Evolutionary conservation across 257 asterid species (phyloP).

Genomic region (Fraxinus anomala): DNA sequence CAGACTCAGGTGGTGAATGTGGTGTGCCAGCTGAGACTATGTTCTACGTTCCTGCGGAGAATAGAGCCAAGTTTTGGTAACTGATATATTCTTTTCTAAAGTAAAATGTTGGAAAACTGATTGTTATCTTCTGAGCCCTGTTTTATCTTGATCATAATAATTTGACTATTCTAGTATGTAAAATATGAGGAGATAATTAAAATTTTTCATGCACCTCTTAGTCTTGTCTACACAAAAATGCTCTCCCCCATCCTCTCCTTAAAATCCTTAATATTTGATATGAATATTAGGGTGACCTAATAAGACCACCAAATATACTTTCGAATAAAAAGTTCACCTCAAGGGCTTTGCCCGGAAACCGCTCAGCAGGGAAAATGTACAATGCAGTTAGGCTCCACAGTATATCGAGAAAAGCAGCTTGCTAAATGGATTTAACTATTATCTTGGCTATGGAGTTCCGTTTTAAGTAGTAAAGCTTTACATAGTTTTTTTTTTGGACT

Average conservation of each 20-base stretch:
- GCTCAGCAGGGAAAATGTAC: not conserved
- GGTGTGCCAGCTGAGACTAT: conserved; percentile 58
- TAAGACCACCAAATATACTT: not conserved
- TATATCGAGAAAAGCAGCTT: not conserved
- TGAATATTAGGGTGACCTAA: not conserved
- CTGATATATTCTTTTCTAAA: not conserved
- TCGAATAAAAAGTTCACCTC: not conserved
- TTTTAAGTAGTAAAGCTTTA: not conserved
- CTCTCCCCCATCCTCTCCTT: not conserved
- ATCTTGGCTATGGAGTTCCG: not conserved
- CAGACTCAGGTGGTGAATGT: conserved; percentile 59
- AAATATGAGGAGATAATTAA: not conserved
- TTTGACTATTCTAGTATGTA: not conserved
- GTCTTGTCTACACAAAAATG: not conserved
- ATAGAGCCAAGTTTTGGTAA: conserved; percentile 57
- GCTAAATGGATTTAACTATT: not conserved
- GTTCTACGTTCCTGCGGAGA: conserved; percentile 50
- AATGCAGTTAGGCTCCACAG: not conserved
- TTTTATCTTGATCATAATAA: not conserved
- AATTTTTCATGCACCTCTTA: not conserved
- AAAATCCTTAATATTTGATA: not conserved
- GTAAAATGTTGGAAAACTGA: not conserved
- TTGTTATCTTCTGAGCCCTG: not conserved
- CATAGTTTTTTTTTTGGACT: not conserved
- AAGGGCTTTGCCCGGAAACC: not conserved